Conservation (phyloP, 2,329 filamentous ascomycete genomes). For the Colletotrichum nymphaeae region DNA sequence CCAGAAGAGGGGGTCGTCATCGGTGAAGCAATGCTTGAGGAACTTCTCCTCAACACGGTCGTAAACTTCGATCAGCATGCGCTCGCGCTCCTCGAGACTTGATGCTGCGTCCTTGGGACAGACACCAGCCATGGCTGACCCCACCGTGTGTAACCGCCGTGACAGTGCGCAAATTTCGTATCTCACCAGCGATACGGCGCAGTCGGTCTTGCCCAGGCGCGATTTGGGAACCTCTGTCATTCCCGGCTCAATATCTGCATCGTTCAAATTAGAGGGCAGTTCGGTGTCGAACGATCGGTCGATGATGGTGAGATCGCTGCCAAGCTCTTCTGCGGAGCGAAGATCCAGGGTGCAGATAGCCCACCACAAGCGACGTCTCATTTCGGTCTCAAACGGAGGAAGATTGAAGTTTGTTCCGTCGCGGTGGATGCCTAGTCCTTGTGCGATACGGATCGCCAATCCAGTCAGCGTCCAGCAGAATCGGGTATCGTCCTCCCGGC, state of each 20-base stretch:
- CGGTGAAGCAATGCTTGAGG: conserved; percentile 56
- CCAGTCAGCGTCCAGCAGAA: conserved; percentile 72
- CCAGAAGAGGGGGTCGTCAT: conserved; percentile 70
- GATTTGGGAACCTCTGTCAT: conserved; percentile 59
- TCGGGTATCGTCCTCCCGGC: conserved; percentile 59
- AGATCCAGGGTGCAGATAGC: conserved; percentile 68
- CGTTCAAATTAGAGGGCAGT: conserved; percentile 63
- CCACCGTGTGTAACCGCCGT: conserved; percentile 47
- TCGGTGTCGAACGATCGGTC: conserved; percentile 58
- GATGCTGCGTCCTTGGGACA: conserved; percentile 43
- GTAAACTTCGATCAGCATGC: conserved; percentile 64
- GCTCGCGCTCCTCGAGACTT: conserved; percentile 50
- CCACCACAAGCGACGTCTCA: conserved; percentile 72
- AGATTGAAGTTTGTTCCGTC: conserved; percentile 64
- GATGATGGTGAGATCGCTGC: conserved; percentile 57
- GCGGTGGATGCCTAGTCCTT: conserved; percentile 70
- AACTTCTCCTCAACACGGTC: conserved; percentile 66
- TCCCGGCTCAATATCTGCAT: conserved; percentile 58
- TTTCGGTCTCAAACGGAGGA: conserved; percentile 68
- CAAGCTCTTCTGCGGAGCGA: conserved; percentile 64
- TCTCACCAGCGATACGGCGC: conserved; percentile 59
- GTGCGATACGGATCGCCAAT: conserved; percentile 67
- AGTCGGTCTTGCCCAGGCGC: conserved; percentile 63
- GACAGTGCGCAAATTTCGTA: conserved; percentile 62
- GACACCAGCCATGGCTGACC: conserved; percentile 46